Evolutionary conservation across 2,329 filamentous ascomycete species (phyloP).

Genomic region (Fusarium mexicanum): DNA sequence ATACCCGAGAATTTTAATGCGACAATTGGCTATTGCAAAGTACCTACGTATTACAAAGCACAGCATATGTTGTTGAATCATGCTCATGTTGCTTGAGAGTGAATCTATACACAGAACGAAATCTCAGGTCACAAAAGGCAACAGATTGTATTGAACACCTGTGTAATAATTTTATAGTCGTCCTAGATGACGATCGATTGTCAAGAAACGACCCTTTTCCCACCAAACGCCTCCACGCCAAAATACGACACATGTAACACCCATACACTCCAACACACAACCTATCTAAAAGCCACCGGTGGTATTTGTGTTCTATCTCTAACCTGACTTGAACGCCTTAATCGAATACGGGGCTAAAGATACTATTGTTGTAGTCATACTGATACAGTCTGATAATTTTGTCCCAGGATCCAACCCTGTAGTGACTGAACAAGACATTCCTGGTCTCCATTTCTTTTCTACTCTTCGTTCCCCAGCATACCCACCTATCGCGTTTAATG

Average conservation of each 20-base stretch:
- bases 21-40: background rate
- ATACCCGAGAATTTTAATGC: conserved; percentile 37
- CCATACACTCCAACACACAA: background rate
- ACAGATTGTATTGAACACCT: background rate
- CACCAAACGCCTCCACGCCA: background rate
- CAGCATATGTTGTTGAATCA: background rate
- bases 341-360: background rate
- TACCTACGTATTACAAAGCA: background rate
- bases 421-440: conserved; percentile 31
- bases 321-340: background rate
- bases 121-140: background rate
- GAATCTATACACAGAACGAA: background rate
- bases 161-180: background rate
- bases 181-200: background rate
- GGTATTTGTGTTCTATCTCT: background rate
- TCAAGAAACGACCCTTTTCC: background rate
- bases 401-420: background rate
- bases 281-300: background rate
- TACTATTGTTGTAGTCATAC: conserved; percentile 14
- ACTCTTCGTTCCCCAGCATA: background rate
- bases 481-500: background rate
- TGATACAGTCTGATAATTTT: conserved; percentile 30
- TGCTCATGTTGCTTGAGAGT: background rate
- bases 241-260: background rate
- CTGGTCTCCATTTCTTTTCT: conserved; percentile 1